Base-by-base conservation (phyloP, 83 land plant species). In the Picea engelmannii region DNA sequence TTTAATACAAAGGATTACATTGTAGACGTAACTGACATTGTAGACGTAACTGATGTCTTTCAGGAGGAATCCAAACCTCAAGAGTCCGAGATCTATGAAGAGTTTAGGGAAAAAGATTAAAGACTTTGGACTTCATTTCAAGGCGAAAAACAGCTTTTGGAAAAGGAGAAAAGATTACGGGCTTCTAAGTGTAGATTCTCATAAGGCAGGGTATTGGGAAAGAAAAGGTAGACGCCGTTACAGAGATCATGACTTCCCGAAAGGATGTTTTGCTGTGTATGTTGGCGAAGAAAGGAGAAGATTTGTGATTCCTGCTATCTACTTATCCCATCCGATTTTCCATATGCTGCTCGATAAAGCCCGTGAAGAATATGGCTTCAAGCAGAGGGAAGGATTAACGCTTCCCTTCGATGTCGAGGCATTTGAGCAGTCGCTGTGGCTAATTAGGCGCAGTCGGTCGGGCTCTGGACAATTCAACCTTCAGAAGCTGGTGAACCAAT, bases 241-340 rank as follows among this genome's bases (percentile, higher is more conserved):
- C 20, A 40, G 49, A 70, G 9, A 42, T 21, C 4, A 31, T 18
- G 66, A 23, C 15, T 18, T 78, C 9, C 80, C 67, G 49, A 70
- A 27, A 11, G 80, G 80, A 59, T 78, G 80, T 59, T 59, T 78
- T 65, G 80, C 66, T 8, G 44, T 78, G 35, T 78, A 78, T 78
- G 80, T 78, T 4, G 31, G 80, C 4, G 31, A 78, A 38, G 65
- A 78, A 59, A 9, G 16, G 66, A 15, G 35, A 6, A 59, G 80
- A 78, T 78, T 78, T 59, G 27, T 78, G 62, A 38, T 78, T 59
- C 80, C 80, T 16, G 59, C 80, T 18, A 16, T 16, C 10, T 59
- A 59, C 44, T 78, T 78, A 62, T 59, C 65, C 21, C 80, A 78
- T 35, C 80, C 80, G 20, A 35, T 78, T 8, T 59, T 78, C 9